Base-by-base conservation (phyloP, 108 stramenopile species). In the Nitzschia inconspicua region DNA sequence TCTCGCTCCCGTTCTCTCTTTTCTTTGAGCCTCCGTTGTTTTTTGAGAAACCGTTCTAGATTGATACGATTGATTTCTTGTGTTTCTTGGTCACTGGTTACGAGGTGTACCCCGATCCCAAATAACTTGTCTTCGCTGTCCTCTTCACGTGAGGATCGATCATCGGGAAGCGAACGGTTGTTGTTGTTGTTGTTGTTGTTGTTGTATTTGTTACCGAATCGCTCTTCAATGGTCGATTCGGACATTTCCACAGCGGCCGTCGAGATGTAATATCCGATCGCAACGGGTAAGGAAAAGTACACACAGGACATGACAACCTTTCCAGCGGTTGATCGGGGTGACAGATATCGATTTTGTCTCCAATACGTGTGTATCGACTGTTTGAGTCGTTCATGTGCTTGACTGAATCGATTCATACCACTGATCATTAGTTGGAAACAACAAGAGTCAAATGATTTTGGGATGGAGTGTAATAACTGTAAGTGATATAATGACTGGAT, bases 261-360 rank as follows among this genome's bases (percentile, higher is more conserved):
- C 74, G 82, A 84, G 3, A 88, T 57, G 47, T 71, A 65, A 52
- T 80, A 89, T 20, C 86, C 89, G 3, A 77, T 80, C 2, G 86
- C 63, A 4, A 94, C 65, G 16, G 91, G 91, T 40, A 93, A 65
- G 24, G 72, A 62, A 44, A 85, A 83, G 55, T 93, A 93, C 24
- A 93, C 54, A 24, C 69, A 81, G 49, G 79, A 81, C 91, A 93
- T 93, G 9, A 76, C 70, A 22, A 52, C 58, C 36, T 74, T 80
- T 18, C 91, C 91, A 71, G 78, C 83, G 51, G 68, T 63, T 18
- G 80, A 75, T 6, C 85, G 65, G 9, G 88, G 88, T 6, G 53
- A 54, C 13, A 54, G 34, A 20, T 36, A 9, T 4, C 35, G 4
- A 28, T 36, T 54, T 62, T 79, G 72, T 58, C 82, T 60, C 81